Conservation (phyloP, 2,329 filamentous ascomycete species). For the Xylariaceae sp. region DNA sequence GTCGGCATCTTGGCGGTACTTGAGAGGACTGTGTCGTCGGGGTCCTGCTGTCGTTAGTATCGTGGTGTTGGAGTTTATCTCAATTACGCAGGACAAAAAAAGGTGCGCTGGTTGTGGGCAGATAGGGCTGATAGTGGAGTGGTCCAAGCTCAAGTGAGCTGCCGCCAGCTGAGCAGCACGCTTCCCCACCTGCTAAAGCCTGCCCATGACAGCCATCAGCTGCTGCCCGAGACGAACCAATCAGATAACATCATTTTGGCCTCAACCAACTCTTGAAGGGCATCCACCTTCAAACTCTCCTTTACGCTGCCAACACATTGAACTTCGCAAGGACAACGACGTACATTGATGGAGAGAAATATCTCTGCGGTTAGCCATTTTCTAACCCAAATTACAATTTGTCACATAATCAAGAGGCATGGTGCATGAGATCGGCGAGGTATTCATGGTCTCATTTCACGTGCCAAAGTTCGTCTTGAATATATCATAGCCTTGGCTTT, state of each 20-base stretch:
- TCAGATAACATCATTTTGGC: conserved; percentile 8
- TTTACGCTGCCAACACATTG: too few species aligned
- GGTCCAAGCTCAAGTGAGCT: conserved; percentile 9
- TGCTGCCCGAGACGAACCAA: conserved; percentile 6
- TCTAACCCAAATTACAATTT: too few species aligned
- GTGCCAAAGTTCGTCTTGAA: too few species aligned
- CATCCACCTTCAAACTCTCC: conserved; percentile 6
- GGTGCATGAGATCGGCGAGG: too few species aligned
- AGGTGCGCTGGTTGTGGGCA: conserved; percentile 30
- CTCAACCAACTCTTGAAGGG: not conserved
- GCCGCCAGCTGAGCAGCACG: not conserved
- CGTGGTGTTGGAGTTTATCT: conserved; percentile 24
- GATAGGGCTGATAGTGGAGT: conserved; percentile 29
- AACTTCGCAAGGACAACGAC: too few species aligned
- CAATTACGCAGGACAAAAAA: conserved; percentile 31
- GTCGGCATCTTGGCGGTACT: conserved; percentile 32
- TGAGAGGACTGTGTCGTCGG: conserved; percentile 24
- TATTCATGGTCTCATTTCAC: too few species aligned
- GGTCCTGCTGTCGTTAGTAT: conserved; percentile 26
- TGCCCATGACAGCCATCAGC: not conserved
- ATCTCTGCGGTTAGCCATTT: too few species aligned
- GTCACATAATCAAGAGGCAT: too few species aligned
- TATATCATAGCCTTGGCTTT: too few species aligned
- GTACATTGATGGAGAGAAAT: too few species aligned
- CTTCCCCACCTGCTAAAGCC: not conserved